Conservation (phyloP, 2,329 filamentous ascomycete species). For the Aspergillus tanneri region DNA sequence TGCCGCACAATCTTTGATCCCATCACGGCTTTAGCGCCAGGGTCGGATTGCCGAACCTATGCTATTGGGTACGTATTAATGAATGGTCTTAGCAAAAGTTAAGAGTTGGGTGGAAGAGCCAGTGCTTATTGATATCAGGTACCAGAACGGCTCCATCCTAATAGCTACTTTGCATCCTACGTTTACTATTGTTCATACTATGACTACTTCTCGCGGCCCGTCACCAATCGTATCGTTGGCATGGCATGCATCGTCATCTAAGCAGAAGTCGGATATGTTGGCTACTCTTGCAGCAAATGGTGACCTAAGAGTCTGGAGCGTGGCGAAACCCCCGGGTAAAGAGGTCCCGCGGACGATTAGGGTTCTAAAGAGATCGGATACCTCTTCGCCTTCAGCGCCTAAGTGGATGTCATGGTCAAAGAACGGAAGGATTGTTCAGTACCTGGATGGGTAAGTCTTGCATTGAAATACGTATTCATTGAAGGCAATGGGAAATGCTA, state of each 20-base stretch:
- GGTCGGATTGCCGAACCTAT: constrained; percentile 87
- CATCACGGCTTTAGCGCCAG: constrained; percentile 88
- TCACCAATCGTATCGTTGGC: constrained; percentile 83
- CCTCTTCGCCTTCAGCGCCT: constrained; percentile 65
- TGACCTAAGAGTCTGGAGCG: constrained; percentile 93
- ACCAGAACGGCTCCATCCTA: constrained; percentile 90
- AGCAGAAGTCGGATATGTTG: constrained; percentile 97
- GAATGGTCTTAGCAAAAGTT: constrained; percentile 12
- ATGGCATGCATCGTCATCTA: constrained; percentile 95
- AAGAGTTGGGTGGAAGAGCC: background rate
- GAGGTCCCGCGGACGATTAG: constrained; percentile 86
- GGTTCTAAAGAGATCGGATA: constrained; percentile 75
- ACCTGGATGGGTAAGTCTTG: constrained; percentile 74
- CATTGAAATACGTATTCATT: background rate
- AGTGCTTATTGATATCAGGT: constrained; percentile 54
- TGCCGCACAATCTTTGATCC: constrained; percentile 90
- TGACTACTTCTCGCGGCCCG: constrained; percentile 78
- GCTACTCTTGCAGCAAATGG: constrained; percentile 89
- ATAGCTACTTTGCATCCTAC: constrained; percentile 85
- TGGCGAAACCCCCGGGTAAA: constrained; percentile 71
- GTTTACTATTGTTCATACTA: constrained; percentile 90
- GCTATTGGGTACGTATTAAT: constrained; percentile 76
- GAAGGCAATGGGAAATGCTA: background rate
- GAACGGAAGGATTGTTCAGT: constrained; percentile 93
- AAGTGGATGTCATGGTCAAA: constrained; percentile 99